Conservation (phyloP, 2,329 filamentous ascomycete genomes). For the Aspergillus fumigatiaffinis region DNA sequence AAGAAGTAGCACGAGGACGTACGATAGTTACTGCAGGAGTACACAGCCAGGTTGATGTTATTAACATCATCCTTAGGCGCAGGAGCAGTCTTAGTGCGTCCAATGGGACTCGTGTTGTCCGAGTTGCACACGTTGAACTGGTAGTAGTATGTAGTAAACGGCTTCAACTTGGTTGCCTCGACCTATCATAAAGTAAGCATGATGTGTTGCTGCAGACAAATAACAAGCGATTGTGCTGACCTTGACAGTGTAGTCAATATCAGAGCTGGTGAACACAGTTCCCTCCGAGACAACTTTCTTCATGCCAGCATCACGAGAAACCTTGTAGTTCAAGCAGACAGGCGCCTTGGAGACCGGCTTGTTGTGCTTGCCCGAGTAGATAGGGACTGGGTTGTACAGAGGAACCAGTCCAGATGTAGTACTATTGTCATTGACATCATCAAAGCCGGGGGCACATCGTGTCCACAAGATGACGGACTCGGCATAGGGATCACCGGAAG, state of each 20-base stretch:
- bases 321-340: constrained; percentile 64
- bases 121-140: constrained; percentile 67
- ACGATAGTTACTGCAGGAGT: constrained; percentile 68
- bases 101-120: constrained; percentile 57
- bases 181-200: constrained; percentile 6
- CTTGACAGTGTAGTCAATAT: constrained; percentile 74
- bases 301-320: constrained; percentile 47
- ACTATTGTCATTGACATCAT: constrained; percentile 48
- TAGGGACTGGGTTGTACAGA: constrained; percentile 46
- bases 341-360: constrained; percentile 56
- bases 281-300: constrained; percentile 52
- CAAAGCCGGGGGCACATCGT: constrained; percentile 37
- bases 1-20: constrained; percentile 18
- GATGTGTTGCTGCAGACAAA: no score
- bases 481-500: constrained; percentile 45
- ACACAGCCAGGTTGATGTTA: constrained; percentile 62
- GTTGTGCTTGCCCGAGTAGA: constrained; percentile 21
- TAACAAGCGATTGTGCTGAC: constrained; percentile 28
- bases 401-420: constrained; percentile 56
- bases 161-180: constrained; percentile 60
- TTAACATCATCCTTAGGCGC: constrained; percentile 52
- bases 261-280: constrained; percentile 64
- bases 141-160: constrained; percentile 63
- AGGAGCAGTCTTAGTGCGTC: constrained; percentile 68
- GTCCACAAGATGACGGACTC: constrained; percentile 45